Percentiles rank a stretch among this genome's conserved stretches.
Evolutionary conservation across 129 eudicot species (phyloP).

Genomic region (Saposhnikovia divaricata): DNA sequence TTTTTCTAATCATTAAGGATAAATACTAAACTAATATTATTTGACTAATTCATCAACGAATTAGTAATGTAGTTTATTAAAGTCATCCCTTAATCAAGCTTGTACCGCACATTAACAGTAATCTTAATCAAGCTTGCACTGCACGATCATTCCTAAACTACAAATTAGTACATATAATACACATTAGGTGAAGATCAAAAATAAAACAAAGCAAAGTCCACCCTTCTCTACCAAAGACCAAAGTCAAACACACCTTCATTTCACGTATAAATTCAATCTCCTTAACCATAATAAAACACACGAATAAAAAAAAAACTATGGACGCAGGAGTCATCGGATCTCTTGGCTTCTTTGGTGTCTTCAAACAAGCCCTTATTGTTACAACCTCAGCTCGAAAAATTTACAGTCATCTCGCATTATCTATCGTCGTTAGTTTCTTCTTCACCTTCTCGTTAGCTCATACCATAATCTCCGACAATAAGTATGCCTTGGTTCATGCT

Average conservation of each 20-base stretch:
- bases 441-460: constrained; percentile 34
- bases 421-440: constrained; percentile 47
- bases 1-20: no score
- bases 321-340: constrained; percentile 39
- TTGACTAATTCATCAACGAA: no score
- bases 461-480: constrained; percentile 24
- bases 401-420: constrained; percentile 23
- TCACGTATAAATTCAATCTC: neutral
- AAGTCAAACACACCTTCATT: no score
- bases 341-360: constrained; percentile 44
- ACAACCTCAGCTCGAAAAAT: constrained; percentile 21
- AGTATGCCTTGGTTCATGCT: constrained; percentile 20
- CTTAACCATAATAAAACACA: neutral
- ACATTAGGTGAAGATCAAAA: no score
- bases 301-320: constrained; percentile 11
- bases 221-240: neutral
- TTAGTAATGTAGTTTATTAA: no score
- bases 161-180: no score
- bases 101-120: no score
- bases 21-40: no score
- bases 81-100: no score
- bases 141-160: neutral
- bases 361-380: constrained; percentile 35
- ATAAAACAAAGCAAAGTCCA: neutral
- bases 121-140: neutral